A percentile compares a stretch with the other conserved stretches of the same genome.
Conservation (phyloP, 2,329 filamentous ascomycete genomes). For the Sclerotinia trifoliorum region DNA sequence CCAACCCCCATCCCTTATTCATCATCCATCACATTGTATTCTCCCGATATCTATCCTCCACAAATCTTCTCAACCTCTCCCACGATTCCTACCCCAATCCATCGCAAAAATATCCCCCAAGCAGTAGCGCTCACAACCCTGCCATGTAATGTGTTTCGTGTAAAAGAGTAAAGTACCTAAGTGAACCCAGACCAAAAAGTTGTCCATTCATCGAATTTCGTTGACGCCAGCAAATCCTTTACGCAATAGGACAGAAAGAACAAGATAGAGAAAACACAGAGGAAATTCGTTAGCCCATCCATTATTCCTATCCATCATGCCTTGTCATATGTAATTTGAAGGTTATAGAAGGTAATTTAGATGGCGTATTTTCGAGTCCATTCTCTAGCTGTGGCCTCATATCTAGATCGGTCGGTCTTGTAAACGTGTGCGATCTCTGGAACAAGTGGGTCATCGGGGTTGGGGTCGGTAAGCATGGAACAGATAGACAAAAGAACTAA, state of each 20-base stretch:
- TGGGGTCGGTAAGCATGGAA: constrained; percentile 99
- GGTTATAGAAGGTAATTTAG: constrained; percentile 46
- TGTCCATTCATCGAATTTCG: constrained; percentile 27
- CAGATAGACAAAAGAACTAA: constrained; percentile 96
- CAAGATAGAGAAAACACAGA: constrained; percentile 29
- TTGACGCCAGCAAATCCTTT: constrained; percentile 37
- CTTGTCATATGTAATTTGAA: constrained; percentile 20
- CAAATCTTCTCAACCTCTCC: constrained; percentile 6
- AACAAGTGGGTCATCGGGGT: constrained; percentile 97
- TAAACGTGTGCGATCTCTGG: constrained; percentile 99
- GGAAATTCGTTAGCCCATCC: constrained; percentile 26
- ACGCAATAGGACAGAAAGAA: constrained; percentile 24
- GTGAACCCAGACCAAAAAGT: constrained; percentile 27
- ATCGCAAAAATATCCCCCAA: constrained; percentile 17
- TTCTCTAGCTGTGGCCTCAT: constrained; percentile 94
- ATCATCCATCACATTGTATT: constrained; percentile 23
- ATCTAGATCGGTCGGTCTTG: constrained; percentile 95
- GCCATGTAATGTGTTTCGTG: constrained; percentile 22
- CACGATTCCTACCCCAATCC: constrained; percentile 1
- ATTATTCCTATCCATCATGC: constrained; percentile 19
- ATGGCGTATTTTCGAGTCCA: constrained; percentile 99
- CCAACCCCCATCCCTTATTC: constrained; percentile 4
- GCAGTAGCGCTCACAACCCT: neutral
- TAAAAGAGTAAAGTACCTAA: constrained; percentile 23
- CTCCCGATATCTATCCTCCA: constrained; percentile 21